A percentile compares a stretch with the other conserved stretches of the same genome.
Evolutionary conservation across 2,329 filamentous ascomycete species (phyloP).

Genomic region (Diaporthe sp.): DNA sequence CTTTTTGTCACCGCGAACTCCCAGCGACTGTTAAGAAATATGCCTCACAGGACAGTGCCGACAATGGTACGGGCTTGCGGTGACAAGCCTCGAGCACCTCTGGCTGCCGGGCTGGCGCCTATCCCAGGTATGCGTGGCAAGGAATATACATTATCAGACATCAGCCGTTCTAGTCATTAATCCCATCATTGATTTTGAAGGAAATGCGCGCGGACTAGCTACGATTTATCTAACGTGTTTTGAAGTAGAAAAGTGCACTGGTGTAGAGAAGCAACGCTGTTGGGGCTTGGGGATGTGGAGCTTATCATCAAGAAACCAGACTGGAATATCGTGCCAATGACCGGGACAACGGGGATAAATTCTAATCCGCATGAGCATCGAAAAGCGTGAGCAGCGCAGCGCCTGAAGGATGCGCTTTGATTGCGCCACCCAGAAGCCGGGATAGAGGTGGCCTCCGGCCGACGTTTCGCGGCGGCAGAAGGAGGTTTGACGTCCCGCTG

Average conservation of each 20-base stretch:
- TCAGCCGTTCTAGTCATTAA: not conserved
- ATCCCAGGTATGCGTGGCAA: not conserved
- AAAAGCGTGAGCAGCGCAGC: not conserved
- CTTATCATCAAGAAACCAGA: not conserved
- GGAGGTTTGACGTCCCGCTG: too few relatives aligned
- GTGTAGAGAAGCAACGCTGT: not conserved
- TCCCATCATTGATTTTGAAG: not conserved
- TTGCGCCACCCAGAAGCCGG: not conserved
- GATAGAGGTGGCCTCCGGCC: not conserved
- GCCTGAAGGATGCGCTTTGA: not conserved
- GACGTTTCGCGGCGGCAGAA: not conserved
- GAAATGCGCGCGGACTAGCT: not conserved
- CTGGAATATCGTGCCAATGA: not conserved
- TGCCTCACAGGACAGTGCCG: too few relatives aligned
- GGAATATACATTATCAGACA: not conserved
- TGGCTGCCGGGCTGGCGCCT: too few relatives aligned
- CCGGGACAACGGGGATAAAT: not conserved
- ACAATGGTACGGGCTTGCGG: not conserved
- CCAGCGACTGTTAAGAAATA: not conserved
- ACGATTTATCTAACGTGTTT: not conserved
- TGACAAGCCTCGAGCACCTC: not conserved
- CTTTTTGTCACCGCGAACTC: too few relatives aligned
- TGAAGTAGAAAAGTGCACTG: not conserved
- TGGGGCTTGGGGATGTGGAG: not conserved
- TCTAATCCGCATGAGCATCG: not conserved